Base-by-base conservation (phyloP, 106 monocot genomes). In the Phalaenopsis aphrodite region DNA sequence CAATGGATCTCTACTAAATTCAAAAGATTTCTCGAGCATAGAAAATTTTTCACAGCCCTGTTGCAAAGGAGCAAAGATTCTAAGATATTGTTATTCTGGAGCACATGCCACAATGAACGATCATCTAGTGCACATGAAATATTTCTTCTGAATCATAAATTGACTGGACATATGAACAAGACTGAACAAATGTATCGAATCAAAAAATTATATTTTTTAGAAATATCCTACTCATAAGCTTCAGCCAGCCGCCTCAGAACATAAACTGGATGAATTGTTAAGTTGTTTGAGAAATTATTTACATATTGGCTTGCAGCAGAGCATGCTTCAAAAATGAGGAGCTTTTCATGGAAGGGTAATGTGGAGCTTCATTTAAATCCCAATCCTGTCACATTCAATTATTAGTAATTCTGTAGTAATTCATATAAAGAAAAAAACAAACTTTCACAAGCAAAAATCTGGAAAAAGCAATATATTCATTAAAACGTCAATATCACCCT, bases 11-110 rank as follows among this genome's bases (percentile, higher is more conserved):
- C 82, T 55, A n/a, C 79, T 78, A 78, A 65, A 74, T 67, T 79
- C 76, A 81, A 76, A 39, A 89, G 73, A 85, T 95, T 87, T 79
- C 78, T 92, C 66, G 90, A 87, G 71, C 92, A 89, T 79, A 73
- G 89, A 77, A 79, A 86, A 69, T 83, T 84, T 68, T 86, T 90
- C 37, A 71, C 85, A 48, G 69, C 80, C 82, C 95, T 95, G 79
- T 41, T 85, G 30, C 37, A 75, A 43, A 75, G 56, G n/a, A 76
- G 24, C 41, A 67, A 43, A 77, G 41, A 1, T 36, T 39, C 69
- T 69, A 69, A 69, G 69, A 69, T 41, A 65, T 17, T 37, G 12
- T 9, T 48, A 37, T 4, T 21, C 46, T 12, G 4, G 23, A 36
- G 30, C 11, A 12, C 23, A 76, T 76, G 52, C 0, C 48, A 41